Evolutionary conservation across 2,329 filamentous ascomycete species (phyloP), one percentile per base, ranked within the genome.

Genomic region (Trichoderma sp.): DNA sequence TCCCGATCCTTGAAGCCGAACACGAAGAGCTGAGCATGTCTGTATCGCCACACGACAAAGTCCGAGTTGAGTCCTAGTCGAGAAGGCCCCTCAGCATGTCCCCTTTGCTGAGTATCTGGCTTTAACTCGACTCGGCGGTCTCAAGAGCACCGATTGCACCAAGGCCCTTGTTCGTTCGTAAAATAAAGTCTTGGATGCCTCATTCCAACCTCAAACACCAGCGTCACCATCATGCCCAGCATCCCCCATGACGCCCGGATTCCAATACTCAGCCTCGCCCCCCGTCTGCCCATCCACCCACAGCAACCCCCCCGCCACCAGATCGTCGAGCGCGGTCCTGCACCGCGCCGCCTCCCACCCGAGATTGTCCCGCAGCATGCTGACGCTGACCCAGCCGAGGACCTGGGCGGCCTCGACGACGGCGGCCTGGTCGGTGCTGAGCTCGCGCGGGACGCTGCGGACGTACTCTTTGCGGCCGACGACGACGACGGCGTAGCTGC

Each of bases 251-350:
- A 90, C 91, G 0, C 89, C 88, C 0, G 91, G 91, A 66, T 88
- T 91, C 95, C 95, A 99, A 72, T 97, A 99, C 77, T 98, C 93
- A 77, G 89, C 93, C 79, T 98, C 94, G 19, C 85, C 83, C n/a
- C 54, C 54, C 10, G 80, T 88, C 78, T 97, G 93, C 69, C 86
- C 87, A 77, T 99, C 95, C 6, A 98, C 88, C 95, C 95, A 99
- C 15, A 99, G 86, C 81, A 99, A 86, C 60, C 93, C 92, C 72
- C 96, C 92, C 0, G 89, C 88, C 59, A 98, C 83, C 41, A 99
- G 80, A 76, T 99, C 95, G 68, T 97, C 92, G 59, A 98, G 85
- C 2, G 94, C 93, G 0, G 95, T 97, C 74, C 90, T 85, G n/a
- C 92, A 91, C 68, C 95, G 84, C 6, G 93, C 90, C 51, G 86